Base-by-base conservation (phyloP, 371 early-diverging fungal genomes). In the Globomyces sp. region DNA sequence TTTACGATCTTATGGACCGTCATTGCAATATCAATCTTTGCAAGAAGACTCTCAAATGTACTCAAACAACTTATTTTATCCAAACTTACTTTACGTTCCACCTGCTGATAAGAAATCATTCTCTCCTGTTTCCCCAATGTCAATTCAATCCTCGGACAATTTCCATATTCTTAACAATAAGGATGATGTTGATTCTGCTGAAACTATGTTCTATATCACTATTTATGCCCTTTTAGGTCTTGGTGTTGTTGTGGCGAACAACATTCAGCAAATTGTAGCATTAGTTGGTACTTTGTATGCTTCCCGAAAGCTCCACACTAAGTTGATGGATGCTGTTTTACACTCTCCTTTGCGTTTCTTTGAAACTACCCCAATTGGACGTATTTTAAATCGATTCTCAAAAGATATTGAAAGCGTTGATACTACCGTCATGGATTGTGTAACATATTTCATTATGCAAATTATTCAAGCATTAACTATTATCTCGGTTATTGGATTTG, bases 301-400 rank as follows among this genome's bases (percentile, higher is more conserved):
- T 10, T 66, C 77, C 8, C 52, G 70, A 41, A 50, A 36, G 2
- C 24, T 84, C 11, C 82, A 82, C 68, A 50, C 52, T 2, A 57
- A 68, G 41, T 64, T 77, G 40, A 55, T 77, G 2, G 43, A 64
- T 24, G 39, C 67, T 6, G 75, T 83, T 13, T 51, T 81, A 50
- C 63, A 65, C 34, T 68, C 83, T 6, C 83, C 83, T n/a, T 50
- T 92, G 36, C 81, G 88, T 9, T 94, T 95, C 80, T 93, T 94
- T 73, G 94, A 95, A 57, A 84, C 78, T 47, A 95, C 93, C 0
- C 90, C 95, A 4, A 70, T 91, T 11, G 93, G 92, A 40, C 88
- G 93, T 24, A 91, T 98, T 60, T 79, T 95, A 78, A 91, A 89
- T 70, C 82, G 96, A 3, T 95, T 96, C 68, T 85, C 86, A 65